Conservation (phyloP, 2,329 filamentous ascomycete species). For the Fusarium sp. region DNA sequence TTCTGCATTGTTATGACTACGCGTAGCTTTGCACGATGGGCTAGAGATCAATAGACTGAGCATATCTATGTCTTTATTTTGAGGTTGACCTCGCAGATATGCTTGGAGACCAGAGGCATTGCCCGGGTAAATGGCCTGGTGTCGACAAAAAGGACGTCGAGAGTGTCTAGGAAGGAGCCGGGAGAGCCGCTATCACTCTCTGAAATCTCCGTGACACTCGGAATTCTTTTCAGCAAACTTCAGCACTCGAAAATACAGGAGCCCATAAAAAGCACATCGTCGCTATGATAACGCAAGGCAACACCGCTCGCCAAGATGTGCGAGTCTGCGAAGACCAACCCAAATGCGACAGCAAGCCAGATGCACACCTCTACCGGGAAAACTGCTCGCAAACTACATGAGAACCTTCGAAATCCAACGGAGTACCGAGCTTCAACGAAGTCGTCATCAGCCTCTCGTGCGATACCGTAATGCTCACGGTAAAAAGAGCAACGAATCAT, state of each 20-base stretch:
- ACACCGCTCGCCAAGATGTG: too few species aligned
- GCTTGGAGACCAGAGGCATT: accelerated
- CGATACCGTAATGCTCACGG: background rate
- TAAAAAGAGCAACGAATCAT: accelerated
- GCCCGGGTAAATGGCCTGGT: background rate
- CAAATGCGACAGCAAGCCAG: background rate
- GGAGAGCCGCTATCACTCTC: too few species aligned
- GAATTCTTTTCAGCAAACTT: accelerated
- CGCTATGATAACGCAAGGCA: accelerated
- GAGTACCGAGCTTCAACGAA: too few species aligned
- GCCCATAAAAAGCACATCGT: accelerated
- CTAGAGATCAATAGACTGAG: accelerated
- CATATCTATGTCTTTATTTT: background rate
- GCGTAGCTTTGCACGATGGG: accelerated
- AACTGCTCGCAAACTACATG: accelerated
- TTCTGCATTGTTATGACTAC: accelerated
- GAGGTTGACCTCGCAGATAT: accelerated
- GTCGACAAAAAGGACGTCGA: background rate
- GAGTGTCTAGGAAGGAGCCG: background rate
- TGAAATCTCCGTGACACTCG: accelerated
- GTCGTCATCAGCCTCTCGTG: accelerated
- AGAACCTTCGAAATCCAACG: accelerated
- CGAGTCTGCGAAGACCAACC: background rate
- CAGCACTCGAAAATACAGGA: background rate
- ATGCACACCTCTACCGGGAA: accelerated